These are phyloP conservation scores for Odonthalia washingtoniensis DNA, from an alignment of 31 red algal species.

Conservation along the genomic window DNA sequence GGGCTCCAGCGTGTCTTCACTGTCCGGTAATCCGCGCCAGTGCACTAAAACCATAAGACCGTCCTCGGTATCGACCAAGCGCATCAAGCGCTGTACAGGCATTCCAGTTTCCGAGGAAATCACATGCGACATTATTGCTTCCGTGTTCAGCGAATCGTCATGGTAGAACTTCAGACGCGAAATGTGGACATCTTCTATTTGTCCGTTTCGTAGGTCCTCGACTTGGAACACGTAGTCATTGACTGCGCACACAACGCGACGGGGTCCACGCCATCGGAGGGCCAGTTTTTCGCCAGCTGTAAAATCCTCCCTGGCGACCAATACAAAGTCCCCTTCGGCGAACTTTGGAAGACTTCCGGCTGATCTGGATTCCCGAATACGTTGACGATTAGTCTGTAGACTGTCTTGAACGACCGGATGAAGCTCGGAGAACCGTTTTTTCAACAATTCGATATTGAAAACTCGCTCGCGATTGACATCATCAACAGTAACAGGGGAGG, in stretches of 20 bases:
- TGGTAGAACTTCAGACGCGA: no score
- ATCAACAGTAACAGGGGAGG: no score
- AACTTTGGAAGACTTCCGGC: no score
- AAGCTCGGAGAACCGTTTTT: no score
- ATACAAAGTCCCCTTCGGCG: conserved; percentile 4
- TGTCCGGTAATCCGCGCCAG: neutral
- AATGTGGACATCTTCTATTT: neutral
- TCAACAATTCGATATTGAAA: no score
- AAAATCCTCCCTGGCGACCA: neutral
- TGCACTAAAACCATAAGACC: neutral
- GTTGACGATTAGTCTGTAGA: no score
- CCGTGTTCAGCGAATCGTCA: no score
- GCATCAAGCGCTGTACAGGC: neutral
- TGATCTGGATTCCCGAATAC: no score
- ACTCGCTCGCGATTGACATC: no score
- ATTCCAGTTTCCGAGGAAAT: neutral
- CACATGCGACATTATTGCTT: neutral
- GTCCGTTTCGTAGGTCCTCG: neutral
- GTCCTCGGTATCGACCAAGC: neutral
- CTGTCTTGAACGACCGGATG: no score
- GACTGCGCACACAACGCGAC: neutral
- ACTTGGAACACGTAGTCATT: neutral
- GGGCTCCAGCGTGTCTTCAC: neutral
- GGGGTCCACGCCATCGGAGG: neutral
- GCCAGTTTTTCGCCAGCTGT: neutral